phyloP scores from a whole-genome alignment of 768 basidiomycete genomes.

The Mycena latifolia region DNA sequence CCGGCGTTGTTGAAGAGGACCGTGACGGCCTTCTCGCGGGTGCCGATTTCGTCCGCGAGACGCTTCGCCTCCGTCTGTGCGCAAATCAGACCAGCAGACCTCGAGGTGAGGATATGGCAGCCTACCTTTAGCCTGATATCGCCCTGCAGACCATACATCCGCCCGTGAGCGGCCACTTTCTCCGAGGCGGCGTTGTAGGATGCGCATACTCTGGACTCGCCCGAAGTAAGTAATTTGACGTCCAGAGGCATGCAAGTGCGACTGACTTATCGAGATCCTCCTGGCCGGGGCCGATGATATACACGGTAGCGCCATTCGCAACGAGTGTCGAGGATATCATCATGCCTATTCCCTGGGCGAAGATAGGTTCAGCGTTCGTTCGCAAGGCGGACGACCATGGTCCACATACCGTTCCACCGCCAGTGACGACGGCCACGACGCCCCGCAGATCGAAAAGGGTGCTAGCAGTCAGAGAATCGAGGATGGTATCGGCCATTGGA shows the following conservation, averaged over 20 bases:
- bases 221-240: no score
- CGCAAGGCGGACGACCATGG: no score
- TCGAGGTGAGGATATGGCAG: background rate
- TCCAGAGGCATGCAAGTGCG: background rate
- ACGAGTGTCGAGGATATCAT: conserved; percentile 62
- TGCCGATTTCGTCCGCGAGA: conserved; percentile 53
- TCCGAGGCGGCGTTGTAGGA: conserved; percentile 43
- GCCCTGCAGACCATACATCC: conserved; percentile 55
- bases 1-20: conserved; percentile 66
- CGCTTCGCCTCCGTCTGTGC: conserved; percentile 56
- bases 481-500: conserved; percentile 41
- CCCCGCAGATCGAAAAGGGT: conserved; percentile 58
- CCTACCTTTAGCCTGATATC: conserved; percentile 56
- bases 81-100: background rate
- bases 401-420: conserved; percentile 54
- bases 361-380: no score
- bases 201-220: conserved; percentile 48
- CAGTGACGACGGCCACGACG: conserved; percentile 60
- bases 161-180: conserved; percentile 43
- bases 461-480: conserved; percentile 49
- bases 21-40: conserved; percentile 54
- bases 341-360: conserved; percentile 58
- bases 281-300: conserved; percentile 59
- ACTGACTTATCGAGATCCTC: conserved; percentile 53
- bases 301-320: conserved; percentile 63